Percentiles rank a stretch among this genome's conserved stretches.
phyloP scores from a whole-genome alignment of 148 eudicot species.

The Drosera capensis region DNA sequence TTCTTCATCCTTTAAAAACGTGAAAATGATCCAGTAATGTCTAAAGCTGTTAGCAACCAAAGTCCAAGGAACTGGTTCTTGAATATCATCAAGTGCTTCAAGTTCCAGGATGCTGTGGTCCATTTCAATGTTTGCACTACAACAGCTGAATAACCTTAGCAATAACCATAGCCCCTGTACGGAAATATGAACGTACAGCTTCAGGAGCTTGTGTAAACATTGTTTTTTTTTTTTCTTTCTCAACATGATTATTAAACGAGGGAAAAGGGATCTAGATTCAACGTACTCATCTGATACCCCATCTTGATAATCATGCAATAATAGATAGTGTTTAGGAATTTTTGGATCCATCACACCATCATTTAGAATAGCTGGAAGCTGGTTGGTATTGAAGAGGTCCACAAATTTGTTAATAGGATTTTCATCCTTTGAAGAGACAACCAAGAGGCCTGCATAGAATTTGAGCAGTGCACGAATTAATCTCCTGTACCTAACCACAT shows the following conservation, averaged over 20 bases:
- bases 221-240: too few relatives aligned
- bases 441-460: slow-evolving; percentile 69
- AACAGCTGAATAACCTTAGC: too few relatives aligned
- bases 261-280: not conserved
- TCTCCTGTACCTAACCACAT: not conserved
- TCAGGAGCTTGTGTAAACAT: too few relatives aligned
- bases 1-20: too few relatives aligned
- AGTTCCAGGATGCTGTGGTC: too few relatives aligned
- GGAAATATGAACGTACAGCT: too few relatives aligned
- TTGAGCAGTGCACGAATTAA: slow-evolving; percentile 2
- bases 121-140: too few relatives aligned
- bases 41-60: too few relatives aligned
- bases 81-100: too few relatives aligned
- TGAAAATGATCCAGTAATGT: too few relatives aligned
- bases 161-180: too few relatives aligned
- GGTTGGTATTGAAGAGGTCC: slow-evolving; percentile 71
- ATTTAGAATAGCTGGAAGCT: slow-evolving; percentile 71
- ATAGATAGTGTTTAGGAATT: slow-evolving; percentile 63
- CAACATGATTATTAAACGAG: not conserved
- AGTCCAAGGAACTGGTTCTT: too few relatives aligned
- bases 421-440: slow-evolving; percentile 83
- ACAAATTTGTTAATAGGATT: slow-evolving; percentile 61
- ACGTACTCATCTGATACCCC: slow-evolving; percentile 51
- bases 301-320: slow-evolving; percentile 84
- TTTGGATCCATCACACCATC: slow-evolving; percentile 96